These are phyloP conservation scores for Blastobotrys mokoenaii DNA, from an alignment of 805 yeast genomes.

Conservation along the genomic window DNA sequence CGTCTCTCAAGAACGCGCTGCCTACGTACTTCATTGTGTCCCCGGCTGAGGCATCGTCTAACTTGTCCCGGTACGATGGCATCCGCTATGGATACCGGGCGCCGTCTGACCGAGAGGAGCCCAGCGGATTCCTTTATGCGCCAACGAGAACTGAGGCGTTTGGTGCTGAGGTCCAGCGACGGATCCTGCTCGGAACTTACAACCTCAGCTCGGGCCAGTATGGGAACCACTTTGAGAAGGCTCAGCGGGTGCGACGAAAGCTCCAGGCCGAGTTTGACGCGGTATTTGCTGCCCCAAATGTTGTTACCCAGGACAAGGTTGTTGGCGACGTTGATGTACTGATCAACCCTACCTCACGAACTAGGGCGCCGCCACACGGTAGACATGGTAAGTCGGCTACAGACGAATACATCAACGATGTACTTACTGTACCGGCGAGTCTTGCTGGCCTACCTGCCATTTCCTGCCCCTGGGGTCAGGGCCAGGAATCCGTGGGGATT, in stretches of 20 bases:
- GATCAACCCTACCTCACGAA: conserved; percentile 63
- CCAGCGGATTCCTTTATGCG: conserved; percentile 37
- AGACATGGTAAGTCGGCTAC: conserved; percentile 39
- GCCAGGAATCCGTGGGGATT: conserved; percentile 47
- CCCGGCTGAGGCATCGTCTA: conserved; percentile 91
- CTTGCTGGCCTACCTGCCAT: conserved; percentile 87
- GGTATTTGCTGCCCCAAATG: conserved; percentile 48
- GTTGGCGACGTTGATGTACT: conserved; percentile 51
- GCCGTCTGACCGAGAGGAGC: conserved; percentile 21
- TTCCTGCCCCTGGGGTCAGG: conserved; percentile 51
- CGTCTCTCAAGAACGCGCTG: conserved; percentile 54
- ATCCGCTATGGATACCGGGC: conserved; percentile 67
- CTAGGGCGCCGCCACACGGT: conserved; percentile 44
- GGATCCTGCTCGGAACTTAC: conserved; percentile 81
- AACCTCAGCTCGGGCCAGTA: conserved; percentile 70
- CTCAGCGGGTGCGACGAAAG: conserved; percentile 54
- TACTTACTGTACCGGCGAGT: conserved; percentile 82
- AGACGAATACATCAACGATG: conserved; percentile 69
- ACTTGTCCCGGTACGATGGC: conserved; percentile 85
- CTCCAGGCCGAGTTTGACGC: conserved; percentile 58
- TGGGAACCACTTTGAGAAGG: conserved; percentile 66
- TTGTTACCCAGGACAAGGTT: conserved; percentile 21
- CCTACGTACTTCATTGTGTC: conserved; percentile 84
- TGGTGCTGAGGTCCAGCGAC: conserved; percentile 74
- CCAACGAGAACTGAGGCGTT: conserved; percentile 58